These are phyloP conservation scores for Passiflora organensis DNA, from an alignment of 345 rosid genomes.

Conservation along the genomic window DNA sequence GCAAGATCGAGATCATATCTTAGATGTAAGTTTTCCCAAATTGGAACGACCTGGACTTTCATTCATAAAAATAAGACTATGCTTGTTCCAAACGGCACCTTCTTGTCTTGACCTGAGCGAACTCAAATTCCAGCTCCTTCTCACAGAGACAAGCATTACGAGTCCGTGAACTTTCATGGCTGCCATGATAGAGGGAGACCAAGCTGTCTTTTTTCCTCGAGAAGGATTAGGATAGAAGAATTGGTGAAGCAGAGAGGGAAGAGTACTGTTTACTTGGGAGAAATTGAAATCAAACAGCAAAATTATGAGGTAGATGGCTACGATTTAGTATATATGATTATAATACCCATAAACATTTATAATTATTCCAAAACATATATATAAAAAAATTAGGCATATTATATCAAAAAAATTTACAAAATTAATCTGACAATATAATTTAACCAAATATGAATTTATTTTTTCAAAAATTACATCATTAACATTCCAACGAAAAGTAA, in stretches of 20 bases:
- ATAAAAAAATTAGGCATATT: no score
- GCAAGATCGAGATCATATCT: neutral
- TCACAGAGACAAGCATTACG: slow-evolving; percentile 42
- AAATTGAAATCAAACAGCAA: no score
- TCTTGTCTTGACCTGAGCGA: slow-evolving; percentile 5
- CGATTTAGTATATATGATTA: no score
- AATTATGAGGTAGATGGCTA: no score
- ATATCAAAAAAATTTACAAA: no score
- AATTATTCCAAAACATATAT: no score
- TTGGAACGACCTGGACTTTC: neutral
- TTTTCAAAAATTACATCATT: no score
- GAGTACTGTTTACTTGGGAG: neutral
- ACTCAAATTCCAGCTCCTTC: slow-evolving; percentile 51
- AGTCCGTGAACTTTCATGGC: slow-evolving; percentile 40
- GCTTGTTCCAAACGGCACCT: neutral
- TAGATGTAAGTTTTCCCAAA: neutral
- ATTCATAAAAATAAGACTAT: neutral
- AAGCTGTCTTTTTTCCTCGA: no score
- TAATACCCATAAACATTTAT: no score
- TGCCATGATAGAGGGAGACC: slow-evolving; percentile 29
- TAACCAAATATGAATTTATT: no score
- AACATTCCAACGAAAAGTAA: no score
- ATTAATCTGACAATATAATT: no score
- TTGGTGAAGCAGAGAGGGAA: neutral
- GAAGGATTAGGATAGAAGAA: neutral